A percentile compares a stretch with the other conserved stretches of the same genome.
Conservation (phyloP, 345 rosid genomes). For the Melastoma malabathricum region DNA sequence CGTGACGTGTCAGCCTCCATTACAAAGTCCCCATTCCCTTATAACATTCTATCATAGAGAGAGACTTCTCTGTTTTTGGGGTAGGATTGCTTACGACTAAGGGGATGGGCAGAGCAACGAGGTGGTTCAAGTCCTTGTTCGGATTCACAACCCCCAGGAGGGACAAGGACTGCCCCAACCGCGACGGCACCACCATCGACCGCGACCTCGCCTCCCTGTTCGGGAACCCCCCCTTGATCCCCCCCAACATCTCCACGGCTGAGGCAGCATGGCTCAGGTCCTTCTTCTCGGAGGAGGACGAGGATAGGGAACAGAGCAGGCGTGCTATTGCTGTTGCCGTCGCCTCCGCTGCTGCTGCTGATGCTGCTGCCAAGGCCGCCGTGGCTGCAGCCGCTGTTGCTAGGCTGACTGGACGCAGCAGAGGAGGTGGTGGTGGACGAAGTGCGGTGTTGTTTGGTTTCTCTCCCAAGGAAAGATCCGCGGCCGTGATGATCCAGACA, state of each 20-base stretch:
- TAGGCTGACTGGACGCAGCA: constrained; percentile 39
- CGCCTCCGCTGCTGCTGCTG: constrained; percentile 70
- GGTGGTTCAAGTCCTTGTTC: constrained; percentile 71
- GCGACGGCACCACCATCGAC: constrained; percentile 12
- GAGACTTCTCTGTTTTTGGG: constrained; percentile 10
- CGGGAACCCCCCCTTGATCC: constrained; percentile 22
- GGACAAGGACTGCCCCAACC: constrained; percentile 9
- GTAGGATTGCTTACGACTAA: not conserved
- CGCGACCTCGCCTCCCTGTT: constrained; percentile 13
- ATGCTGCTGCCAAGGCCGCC: constrained; percentile 61
- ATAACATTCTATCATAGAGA: too few species aligned
- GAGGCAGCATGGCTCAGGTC: constrained; percentile 46
- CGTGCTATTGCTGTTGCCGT: constrained; percentile 64
- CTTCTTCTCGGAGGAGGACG: constrained; percentile 26
- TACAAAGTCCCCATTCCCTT: too few species aligned
- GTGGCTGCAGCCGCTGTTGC: constrained; percentile 54
- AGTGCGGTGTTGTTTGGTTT: too few species aligned
- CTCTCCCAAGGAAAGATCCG: constrained; percentile 25
- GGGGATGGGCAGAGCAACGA: constrained; percentile 56
- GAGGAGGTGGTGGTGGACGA: constrained; percentile 16
- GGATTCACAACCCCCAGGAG: constrained; percentile 35
- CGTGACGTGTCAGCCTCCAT: constrained; percentile 9
- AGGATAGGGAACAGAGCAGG: constrained; percentile 57
- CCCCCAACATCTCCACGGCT: constrained; percentile 25
- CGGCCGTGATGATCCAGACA: constrained; percentile 57